A percentile compares a stretch with the other conserved stretches of the same genome.
Conservation (phyloP, 768 basidiomycete species). For the Agaricus sinodeliciosus region DNA sequence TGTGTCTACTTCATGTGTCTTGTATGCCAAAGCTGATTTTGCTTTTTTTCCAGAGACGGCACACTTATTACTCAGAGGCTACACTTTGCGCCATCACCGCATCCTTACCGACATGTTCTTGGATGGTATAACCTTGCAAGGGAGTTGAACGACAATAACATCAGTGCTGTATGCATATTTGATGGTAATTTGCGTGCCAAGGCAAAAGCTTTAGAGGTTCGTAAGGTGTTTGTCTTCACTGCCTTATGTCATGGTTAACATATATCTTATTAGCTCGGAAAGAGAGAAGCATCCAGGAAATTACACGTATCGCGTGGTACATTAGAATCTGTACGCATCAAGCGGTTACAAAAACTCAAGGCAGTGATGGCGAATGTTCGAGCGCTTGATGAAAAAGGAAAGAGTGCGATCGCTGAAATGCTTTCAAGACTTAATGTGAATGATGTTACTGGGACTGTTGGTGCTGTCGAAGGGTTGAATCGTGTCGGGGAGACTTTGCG, state of each 20-base stretch:
- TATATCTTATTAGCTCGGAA: not conserved
- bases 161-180: slow-evolving; percentile 70
- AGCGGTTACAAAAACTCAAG: slow-evolving; percentile 9
- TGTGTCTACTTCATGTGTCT: slow-evolving; percentile 26
- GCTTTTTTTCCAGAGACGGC: slow-evolving; percentile 52
- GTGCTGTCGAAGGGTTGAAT: slow-evolving; percentile 8
- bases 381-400: not conserved
- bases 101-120: slow-evolving; percentile 62
- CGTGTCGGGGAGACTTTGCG: slow-evolving; percentile 2
- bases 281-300: slow-evolving; percentile 3
- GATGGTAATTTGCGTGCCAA: slow-evolving; percentile 61
- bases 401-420: not conserved
- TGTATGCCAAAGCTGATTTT: not conserved
- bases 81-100: slow-evolving; percentile 62
- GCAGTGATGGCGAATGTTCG: slow-evolving; percentile 3
- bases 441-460: slow-evolving; percentile 1
- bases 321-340: slow-evolving; percentile 9
- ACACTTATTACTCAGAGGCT: slow-evolving; percentile 82
- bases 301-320: slow-evolving; percentile 6
- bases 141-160: slow-evolving; percentile 51
- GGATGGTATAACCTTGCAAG: slow-evolving; percentile 70
- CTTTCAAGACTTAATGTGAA: slow-evolving; percentile 2
- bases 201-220: slow-evolving; percentile 71
- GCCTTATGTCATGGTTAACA: not conserved
- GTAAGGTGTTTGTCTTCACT: slow-evolving; percentile 9